Conservation (phyloP, 1,139 yeast genomes). For the Kodamaea suecica region DNA sequence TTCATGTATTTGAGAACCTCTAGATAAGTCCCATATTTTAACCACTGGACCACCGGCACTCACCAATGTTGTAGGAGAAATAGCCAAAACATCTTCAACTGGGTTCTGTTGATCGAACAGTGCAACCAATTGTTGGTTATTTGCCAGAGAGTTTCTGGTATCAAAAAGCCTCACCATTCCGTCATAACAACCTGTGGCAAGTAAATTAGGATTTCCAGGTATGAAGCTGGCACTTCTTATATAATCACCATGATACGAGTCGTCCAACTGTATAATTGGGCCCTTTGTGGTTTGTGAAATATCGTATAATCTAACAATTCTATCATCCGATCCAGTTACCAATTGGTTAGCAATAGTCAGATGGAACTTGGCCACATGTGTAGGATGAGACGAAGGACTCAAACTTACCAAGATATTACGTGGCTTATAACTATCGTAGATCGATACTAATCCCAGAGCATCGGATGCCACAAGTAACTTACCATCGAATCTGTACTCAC, state of each 20-base stretch:
- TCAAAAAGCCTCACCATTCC: slow-evolving; percentile 86
- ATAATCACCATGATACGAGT: slow-evolving; percentile 75
- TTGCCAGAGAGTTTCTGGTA: slow-evolving; percentile 54
- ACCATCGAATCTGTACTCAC: slow-evolving; percentile 82
- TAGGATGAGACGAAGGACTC: slow-evolving; percentile 79
- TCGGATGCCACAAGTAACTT: slow-evolving; percentile 83
- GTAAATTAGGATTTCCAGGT: slow-evolving; percentile 67
- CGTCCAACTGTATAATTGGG: slow-evolving; percentile 66
- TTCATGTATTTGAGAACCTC: slow-evolving; percentile 62
- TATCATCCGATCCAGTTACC: slow-evolving; percentile 88
- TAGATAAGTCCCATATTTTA: slow-evolving; percentile 88
- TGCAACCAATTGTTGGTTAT: slow-evolving; percentile 50
- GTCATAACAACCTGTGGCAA: slow-evolving; percentile 94
- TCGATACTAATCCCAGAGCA: slow-evolving; percentile 81
- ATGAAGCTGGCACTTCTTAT: slow-evolving; percentile 79
- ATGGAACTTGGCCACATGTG: slow-evolving; percentile 92
- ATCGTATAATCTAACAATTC: slow-evolving; percentile 83
- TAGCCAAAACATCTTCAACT: slow-evolving; percentile 80
- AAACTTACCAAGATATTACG: slow-evolving; percentile 76
- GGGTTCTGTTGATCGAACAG: slow-evolving; percentile 50
- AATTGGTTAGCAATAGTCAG: slow-evolving; percentile 69
- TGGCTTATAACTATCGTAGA: slow-evolving; percentile 77
- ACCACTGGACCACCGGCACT: slow-evolving; percentile 86
- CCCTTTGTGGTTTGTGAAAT: slow-evolving; percentile 66
- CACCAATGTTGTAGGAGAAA: slow-evolving; percentile 75